Evolutionary conservation across 2,329 filamentous ascomycete genomes (phyloP), one percentile per base, ranked within the genome.

Genomic region (Beauveria sp.): DNA sequence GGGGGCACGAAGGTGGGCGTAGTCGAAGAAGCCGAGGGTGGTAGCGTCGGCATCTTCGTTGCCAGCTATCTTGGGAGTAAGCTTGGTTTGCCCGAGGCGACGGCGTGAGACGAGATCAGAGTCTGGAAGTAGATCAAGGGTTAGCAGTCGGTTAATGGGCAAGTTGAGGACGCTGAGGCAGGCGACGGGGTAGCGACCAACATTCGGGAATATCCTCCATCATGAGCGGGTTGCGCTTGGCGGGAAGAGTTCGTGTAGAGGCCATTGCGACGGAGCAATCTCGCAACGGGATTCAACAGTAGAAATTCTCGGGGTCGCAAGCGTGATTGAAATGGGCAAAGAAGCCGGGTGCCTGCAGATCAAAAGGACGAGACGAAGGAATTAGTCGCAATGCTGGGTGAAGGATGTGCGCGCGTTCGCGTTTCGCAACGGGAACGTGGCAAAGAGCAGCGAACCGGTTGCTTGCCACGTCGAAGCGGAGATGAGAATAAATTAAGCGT

Each of bases 1-100:
- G 16, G 94, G 93, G 63, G 92, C 93, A 70, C 93, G 89, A 55
- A 99, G 82, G 73, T 99, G 94, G 66, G 92, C 93, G 75, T 99
- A 99, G 75, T 97, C 94, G 72, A 99, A 96, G 52, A 88, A 85
- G 56, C 91, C 91, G 63, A 94, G 80, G 67, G 88, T 86, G 66
- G 88, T 82, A 52, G 85, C 80, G 72, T 91, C 90, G 61, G 86
- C 84, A 65, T 91, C 87, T 73, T 86, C 85, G n/a, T 87, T 79
- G 67, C 89, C 86, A 40, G 87, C 86, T 69, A 91, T 86, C 77
- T 92, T 94, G 57, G 92, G 86, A 10, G 88, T 87, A 65, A 99
- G 83, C 75, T 96, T 90, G 26, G 94, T 99, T 77, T 96, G 92
- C 52, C 93, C 94, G 51, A 99, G 82, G 67, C 93, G 90, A 70